A percentile compares a stretch with the other conserved stretches of the same genome.
These are phyloP conservation scores for Datisca glomerata DNA, from an alignment of 306 rosid species.

Conservation along the genomic window DNA sequence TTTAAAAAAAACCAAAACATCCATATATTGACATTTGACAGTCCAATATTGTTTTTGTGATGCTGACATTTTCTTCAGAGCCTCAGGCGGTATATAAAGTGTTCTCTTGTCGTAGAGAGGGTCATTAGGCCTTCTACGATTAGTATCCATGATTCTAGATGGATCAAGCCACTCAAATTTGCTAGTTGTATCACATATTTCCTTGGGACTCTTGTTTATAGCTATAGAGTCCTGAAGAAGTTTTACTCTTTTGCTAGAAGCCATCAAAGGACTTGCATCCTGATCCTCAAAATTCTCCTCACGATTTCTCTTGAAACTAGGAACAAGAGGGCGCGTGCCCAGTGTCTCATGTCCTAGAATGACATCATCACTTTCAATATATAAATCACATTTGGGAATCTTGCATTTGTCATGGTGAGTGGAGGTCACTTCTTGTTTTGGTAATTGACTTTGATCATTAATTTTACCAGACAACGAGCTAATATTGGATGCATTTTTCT, in stretches of 20 bases:
- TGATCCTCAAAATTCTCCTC: constrained; percentile 27
- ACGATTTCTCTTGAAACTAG: constrained; percentile 47
- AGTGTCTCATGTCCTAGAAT: constrained; percentile 75
- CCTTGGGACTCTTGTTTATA: constrained; percentile 26
- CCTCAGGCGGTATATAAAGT: constrained; percentile 70
- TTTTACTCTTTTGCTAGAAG: constrained; percentile 52
- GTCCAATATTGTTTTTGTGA: constrained; percentile 94
- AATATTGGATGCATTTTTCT: constrained; percentile 14
- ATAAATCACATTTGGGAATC: constrained; percentile 8
- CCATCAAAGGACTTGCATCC: constrained; percentile 17
- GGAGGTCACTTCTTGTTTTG: constrained; percentile 19
- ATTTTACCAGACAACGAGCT: constrained; percentile 14
- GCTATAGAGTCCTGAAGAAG: constrained; percentile 35
- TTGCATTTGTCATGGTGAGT: constrained; percentile 14
- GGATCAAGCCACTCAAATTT: constrained; percentile 94
- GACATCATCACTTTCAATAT: constrained; percentile 25
- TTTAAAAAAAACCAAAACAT: constrained; percentile 76
- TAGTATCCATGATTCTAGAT: constrained; percentile 66
- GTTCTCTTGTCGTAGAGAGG: constrained; percentile 62
- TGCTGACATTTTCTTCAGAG: constrained; percentile 71
- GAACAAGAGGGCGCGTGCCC: constrained; percentile 41
- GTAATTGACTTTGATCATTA: constrained; percentile 15
- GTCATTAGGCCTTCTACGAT: constrained; percentile 48
- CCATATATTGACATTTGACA: constrained; percentile 89
- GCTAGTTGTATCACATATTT: constrained; percentile 38